Conservation (phyloP, 108 stramenopile genomes). For the Mediolabrus comicus region DNA sequence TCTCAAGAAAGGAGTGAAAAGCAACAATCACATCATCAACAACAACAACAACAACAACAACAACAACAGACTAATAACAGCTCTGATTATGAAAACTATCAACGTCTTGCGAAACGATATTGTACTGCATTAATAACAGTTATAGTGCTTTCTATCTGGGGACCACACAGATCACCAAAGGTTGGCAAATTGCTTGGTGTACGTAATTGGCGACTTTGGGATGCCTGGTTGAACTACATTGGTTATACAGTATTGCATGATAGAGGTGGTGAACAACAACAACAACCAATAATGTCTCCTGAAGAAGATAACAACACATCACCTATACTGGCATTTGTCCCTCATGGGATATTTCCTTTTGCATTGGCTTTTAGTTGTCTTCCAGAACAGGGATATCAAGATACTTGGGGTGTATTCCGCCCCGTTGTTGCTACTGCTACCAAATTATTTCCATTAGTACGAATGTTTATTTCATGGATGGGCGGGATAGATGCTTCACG, state of each 20-base stretch:
- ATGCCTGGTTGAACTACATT: constrained; percentile 75
- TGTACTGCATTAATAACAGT: constrained; percentile 23
- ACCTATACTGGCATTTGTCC: constrained; percentile 82
- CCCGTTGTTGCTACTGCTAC: constrained; percentile 85
- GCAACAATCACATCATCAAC: neutral
- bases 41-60: too few relatives aligned
- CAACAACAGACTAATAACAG: neutral
- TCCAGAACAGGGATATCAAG: constrained; percentile 37
- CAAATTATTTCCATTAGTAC: constrained; percentile 70
- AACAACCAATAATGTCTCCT: constrained; percentile 42
- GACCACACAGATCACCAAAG: constrained; percentile 65
- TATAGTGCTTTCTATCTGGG: constrained; percentile 35
- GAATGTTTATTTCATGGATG: constrained; percentile 68
- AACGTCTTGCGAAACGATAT: constrained; percentile 20
- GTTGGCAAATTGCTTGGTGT: constrained; percentile 57
- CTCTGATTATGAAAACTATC: constrained; percentile 2
- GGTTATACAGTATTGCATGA: constrained; percentile 74
- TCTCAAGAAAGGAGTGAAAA: neutral
- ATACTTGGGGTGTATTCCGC: constrained; percentile 71
- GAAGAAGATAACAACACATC: neutral
- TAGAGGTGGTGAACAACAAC: constrained; percentile 21
- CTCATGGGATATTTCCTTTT: constrained; percentile 95
- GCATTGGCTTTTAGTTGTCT: constrained; percentile 77
- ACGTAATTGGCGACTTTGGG: constrained; percentile 76
- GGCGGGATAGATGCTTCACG: constrained; percentile 71